These are phyloP conservation scores for Cryptosporidium andersoni DNA, from an alignment of 169 alveolate species.

Conservation along the genomic window DNA sequence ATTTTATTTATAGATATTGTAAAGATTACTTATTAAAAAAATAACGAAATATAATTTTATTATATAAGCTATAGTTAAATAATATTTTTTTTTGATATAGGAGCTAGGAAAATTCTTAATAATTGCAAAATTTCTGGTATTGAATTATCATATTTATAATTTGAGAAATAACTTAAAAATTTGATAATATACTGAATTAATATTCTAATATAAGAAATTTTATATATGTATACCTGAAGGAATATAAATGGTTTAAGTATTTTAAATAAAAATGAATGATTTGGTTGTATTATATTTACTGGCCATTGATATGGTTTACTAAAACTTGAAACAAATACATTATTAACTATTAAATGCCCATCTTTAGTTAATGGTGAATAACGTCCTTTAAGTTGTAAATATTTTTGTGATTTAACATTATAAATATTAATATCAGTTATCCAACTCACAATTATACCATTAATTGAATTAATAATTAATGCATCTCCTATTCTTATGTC, in stretches of 20 bases:
- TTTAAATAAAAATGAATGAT: slow-evolving; percentile 8
- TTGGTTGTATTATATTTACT: slow-evolving; percentile 25
- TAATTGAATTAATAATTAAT: slow-evolving; percentile 10
- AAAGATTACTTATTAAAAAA: no score
- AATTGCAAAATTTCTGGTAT: slow-evolving; percentile 32
- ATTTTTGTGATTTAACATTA: not conserved
- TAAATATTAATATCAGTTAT: slow-evolving; percentile 13
- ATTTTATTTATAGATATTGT: not conserved
- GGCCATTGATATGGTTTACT: slow-evolving; percentile 68
- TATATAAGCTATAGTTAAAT: no score
- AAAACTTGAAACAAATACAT: slow-evolving; percentile 61
- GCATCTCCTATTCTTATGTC: slow-evolving; percentile 31
- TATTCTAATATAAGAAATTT: not conserved
- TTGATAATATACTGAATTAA: not conserved
- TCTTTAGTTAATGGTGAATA: slow-evolving; percentile 53
- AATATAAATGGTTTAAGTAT: slow-evolving; percentile 27
- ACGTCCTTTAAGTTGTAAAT: slow-evolving; percentile 5
- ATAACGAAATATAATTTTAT: no score
- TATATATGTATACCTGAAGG: not conserved
- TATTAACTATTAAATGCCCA: slow-evolving; percentile 47
- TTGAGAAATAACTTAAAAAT: slow-evolving; percentile 1
- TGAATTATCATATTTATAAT: slow-evolving; percentile 32
- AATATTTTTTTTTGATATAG: no score
- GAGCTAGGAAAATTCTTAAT: not conserved
- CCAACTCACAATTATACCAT: slow-evolving; percentile 21